Conservation (phyloP, 2,329 filamentous ascomycete species). For the Biscogniauxia sp. region DNA sequence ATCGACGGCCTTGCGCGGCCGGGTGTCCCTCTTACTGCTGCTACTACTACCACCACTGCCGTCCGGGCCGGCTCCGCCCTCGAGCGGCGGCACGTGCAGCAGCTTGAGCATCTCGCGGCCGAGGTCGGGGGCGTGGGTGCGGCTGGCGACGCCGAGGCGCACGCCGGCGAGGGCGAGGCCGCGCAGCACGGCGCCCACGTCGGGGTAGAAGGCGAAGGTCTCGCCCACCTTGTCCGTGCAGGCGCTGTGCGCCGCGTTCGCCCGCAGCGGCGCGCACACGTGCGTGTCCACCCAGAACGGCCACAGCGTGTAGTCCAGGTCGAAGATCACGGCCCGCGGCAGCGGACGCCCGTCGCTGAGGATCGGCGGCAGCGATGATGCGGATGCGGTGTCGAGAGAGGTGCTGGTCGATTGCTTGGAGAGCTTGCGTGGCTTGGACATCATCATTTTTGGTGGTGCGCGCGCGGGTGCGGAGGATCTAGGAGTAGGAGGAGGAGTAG, state of each 20-base stretch:
- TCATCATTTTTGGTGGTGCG: background rate
- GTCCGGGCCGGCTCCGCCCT: constrained; percentile 5
- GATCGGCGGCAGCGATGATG: constrained; percentile 33
- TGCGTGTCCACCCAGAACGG: constrained; percentile 98
- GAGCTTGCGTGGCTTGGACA: constrained; percentile 20
- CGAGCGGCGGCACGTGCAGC: constrained; percentile 55
- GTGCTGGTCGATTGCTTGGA: constrained; percentile 26
- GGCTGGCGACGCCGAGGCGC: constrained; percentile 70
- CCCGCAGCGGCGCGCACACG: constrained; percentile 68
- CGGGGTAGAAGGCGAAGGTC: constrained; percentile 66
- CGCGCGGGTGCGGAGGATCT: background rate
- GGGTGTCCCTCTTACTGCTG: constrained; percentile 24
- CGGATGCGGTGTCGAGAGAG: constrained; percentile 12
- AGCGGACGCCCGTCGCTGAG: constrained; percentile 63
- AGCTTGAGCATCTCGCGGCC: constrained; percentile 77
- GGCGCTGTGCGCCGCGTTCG: constrained; percentile 40
- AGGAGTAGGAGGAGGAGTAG: background rate
- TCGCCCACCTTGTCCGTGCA: constrained; percentile 60
- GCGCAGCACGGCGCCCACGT: constrained; percentile 66
- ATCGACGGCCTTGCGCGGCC: constrained; percentile 50
- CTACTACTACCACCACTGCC: constrained; percentile 12
- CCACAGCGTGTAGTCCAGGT: constrained; percentile 98
- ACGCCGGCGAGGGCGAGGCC: constrained; percentile 50
- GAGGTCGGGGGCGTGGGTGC: constrained; percentile 76
- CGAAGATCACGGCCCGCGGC: constrained; percentile 84